Base-by-base conservation (phyloP, 257 asterid genomes). In the Parsonsia alboflavescens region DNA sequence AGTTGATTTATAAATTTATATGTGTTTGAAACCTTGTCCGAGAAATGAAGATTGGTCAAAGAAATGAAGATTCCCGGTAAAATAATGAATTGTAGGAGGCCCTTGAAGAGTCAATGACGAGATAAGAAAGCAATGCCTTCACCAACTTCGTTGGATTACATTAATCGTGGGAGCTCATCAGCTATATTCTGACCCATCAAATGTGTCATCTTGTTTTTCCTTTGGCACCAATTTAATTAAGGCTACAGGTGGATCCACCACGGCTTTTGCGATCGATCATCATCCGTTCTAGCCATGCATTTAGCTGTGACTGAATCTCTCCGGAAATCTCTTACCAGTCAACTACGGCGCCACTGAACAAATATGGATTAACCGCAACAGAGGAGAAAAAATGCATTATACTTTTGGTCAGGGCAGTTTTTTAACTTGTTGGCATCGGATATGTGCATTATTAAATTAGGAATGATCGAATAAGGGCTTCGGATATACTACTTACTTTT, bases 61-160 rank as follows among this genome's bases (percentile, higher is more conserved):
- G 58, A 28, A 11, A 59, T 26, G 19, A n/a, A 24, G 39, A 24
- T 58, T 58, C 15, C 7, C 13, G 24, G 11, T 58, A 5, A 42
- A 42, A 7, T 50, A 13, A 50, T 13, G 3, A 50, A 50, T 12
- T 61, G 46, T 63, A 63, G 5, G 44, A 63, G 45, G 13, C 42
- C 24, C 36, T 63, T 62, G 4, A 63, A 63, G 46, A 33, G 68
- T 63, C 68, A 33, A 63, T 63, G 68, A 33, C 66, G 36, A 53
- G 62, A 54, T 44, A 74, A 49, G 48, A 68, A 68, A 57, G 56
- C 71, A 70, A 74, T 10, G 58, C 61, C 49, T 26, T 57, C 76
- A 50, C 70, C 69, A 45, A 72, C 81, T 79, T 78, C 10, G 73
- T 36, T 64, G 39, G 57, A 67, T 57, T 48, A 54, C 71, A 70